Evolutionary conservation across 2,329 filamentous ascomycete species (phyloP), one percentile per base, ranked within the genome.

Genomic region (Cladophialophora bantiana): DNA sequence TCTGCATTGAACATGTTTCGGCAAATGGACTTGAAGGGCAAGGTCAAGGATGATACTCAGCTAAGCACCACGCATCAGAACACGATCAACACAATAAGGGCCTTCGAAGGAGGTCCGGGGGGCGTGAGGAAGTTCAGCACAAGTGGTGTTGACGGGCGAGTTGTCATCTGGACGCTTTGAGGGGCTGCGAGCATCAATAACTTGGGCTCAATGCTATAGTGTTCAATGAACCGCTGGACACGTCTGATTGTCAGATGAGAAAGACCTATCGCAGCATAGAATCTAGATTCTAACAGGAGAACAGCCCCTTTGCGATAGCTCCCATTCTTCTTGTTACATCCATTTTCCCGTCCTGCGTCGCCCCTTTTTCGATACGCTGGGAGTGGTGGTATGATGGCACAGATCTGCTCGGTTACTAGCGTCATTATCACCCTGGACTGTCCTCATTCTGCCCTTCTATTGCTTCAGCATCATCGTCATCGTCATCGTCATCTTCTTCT

Each of bases 1-100:
- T 95, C 91, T 71, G 95, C 95, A 31, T 83, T 97, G 78, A 97
- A 98, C 80, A 97, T 98, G 93, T 99, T 99, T 83, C 88, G 89
- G 75, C 94, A 97, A 83, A 98, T 99, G 95, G 95, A 99, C 80
- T 85, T 99, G 71, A 97, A 95, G 85, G 95, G 95, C 69, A 96
- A 96, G 81, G 83, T 85, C 64, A 92, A 92, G 77, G 93, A 96
- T 75, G 94, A 98, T 78, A 97, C 94, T 3, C 92, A 96, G 82
- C 85, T 99, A 73, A 95, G 93, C 82, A 98, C 95, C 10, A 88
- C 95, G 55, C 95, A 99, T 80, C 95, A 99, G 78, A 99, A 99
- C 81, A 97, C 94, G 32, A 92, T 99, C 76, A 93, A 88, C 75
- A 97, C 89, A 1, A 83, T 99, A 59, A 88, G 95, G 52, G 84